Conservation (phyloP, 2,329 filamentous ascomycete genomes). For the Ploettnerulaceae sp. region DNA sequence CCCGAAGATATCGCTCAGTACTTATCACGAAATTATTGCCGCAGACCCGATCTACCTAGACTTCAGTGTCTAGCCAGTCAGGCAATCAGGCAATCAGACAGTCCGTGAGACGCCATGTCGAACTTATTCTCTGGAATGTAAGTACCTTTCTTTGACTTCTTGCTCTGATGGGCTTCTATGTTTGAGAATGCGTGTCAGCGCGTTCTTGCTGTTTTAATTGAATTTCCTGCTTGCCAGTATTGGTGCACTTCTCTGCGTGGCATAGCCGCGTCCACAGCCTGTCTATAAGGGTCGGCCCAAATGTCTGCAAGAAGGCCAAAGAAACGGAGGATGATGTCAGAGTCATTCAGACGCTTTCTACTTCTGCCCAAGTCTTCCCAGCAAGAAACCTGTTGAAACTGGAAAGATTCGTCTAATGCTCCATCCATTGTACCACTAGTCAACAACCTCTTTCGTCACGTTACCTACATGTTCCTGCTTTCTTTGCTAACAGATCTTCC, state of each 20-base stretch:
- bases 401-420: too few species aligned
- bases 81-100: neutral
- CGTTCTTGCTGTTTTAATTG: neutral
- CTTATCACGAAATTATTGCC: neutral
- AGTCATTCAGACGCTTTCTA: too few species aligned
- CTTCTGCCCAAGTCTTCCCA: too few species aligned
- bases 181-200: too few species aligned
- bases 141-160: conserved; percentile 18
- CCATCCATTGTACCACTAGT: too few species aligned
- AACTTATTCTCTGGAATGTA: conserved; percentile 36
- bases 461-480: neutral
- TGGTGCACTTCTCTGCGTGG: too few species aligned
- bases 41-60: neutral
- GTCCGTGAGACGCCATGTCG: conserved; percentile 28
- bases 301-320: too few species aligned
- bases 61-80: neutral
- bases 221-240: neutral
- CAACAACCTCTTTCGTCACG: neutral
- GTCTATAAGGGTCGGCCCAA: too few species aligned
- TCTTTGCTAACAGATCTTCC: conserved; percentile 25
- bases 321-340: too few species aligned
- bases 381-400: too few species aligned
- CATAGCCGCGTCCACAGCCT: too few species aligned
- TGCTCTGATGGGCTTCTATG: conserved; percentile 1
- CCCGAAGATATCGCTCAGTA: neutral